phyloP scores from a whole-genome alignment of 2,329 filamentous ascomycete genomes.

The Trichoderma asperellum region DNA sequence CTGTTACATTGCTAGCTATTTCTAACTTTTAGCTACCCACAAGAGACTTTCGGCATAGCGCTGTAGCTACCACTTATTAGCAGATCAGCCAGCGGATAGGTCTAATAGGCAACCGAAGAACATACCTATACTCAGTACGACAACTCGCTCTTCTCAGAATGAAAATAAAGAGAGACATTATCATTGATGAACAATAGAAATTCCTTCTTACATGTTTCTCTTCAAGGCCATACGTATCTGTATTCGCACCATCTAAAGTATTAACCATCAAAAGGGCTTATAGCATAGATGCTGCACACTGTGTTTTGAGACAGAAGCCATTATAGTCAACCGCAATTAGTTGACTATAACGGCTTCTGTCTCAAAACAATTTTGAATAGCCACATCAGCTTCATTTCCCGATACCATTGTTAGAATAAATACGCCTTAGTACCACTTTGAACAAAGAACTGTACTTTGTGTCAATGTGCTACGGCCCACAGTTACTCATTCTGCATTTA shows the following conservation, averaged over 20 bases:
- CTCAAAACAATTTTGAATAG: neutral
- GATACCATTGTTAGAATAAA: neutral
- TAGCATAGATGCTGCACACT: neutral
- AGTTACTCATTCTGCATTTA: neutral
- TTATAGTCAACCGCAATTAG: neutral
- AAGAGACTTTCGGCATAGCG: neutral
- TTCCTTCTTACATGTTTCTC: neutral
- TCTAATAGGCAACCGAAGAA: no score
- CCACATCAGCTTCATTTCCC: neutral
- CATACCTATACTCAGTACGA: neutral
- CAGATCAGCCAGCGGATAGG: no score
- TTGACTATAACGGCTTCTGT: neutral
- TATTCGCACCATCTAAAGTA: neutral
- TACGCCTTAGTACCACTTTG: neutral
- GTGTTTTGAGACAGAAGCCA: neutral
- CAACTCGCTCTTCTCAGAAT: neutral
- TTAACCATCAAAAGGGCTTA: neutral
- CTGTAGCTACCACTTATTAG: neutral
- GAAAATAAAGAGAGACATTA: neutral
- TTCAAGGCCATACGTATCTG: neutral
- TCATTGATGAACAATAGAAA: neutral
- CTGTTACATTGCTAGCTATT: no score
- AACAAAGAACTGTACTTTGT: neutral
- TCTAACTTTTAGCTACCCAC: neutral
- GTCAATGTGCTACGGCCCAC: neutral